phyloP scores from a whole-genome alignment of 495 filamentous ascomycete species.

The Aspergillus taichungensis region DNA sequence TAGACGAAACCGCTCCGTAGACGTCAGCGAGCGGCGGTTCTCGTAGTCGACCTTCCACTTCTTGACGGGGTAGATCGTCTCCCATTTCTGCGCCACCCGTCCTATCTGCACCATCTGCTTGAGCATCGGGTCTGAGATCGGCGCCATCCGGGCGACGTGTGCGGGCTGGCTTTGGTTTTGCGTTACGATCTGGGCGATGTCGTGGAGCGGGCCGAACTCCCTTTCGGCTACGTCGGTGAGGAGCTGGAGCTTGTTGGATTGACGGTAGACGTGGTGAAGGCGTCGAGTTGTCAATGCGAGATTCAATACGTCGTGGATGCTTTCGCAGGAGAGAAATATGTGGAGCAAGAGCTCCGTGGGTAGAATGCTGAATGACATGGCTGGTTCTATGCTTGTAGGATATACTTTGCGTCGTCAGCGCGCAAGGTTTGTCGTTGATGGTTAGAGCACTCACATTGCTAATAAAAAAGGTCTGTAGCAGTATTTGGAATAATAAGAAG shows the following conservation, averaged over 20 bases:
- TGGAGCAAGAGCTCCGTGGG: constrained; percentile 56
- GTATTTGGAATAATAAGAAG: background rate
- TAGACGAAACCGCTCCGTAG: constrained; percentile 48
- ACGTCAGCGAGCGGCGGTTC: constrained; percentile 51
- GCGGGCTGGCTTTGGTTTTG: constrained; percentile 48
- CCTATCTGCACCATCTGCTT: constrained; percentile 51
- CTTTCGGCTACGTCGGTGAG: constrained; percentile 42
- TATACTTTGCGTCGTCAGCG: constrained; percentile 6
- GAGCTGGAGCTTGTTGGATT: constrained; percentile 44
- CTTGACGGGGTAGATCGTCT: constrained; percentile 57
- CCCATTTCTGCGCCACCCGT: constrained; percentile 52
- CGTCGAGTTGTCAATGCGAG: constrained; percentile 46
- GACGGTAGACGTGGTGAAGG: constrained; percentile 44
- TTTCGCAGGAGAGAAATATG: constrained; percentile 47
- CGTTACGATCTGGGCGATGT: constrained; percentile 52
- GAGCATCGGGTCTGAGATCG: constrained; percentile 46
- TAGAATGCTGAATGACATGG: constrained; percentile 43
- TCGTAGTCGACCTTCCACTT: constrained; percentile 54
- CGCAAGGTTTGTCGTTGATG: background rate
- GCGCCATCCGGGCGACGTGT: constrained; percentile 37
- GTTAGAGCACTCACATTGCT: background rate
- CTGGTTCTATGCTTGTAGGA: constrained; percentile 3
- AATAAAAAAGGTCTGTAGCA: background rate
- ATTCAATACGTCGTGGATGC: constrained; percentile 44
- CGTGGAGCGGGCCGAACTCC: constrained; percentile 53